Evolutionary conservation across 352 stramenopile species (phyloP), one percentile per base, ranked within the genome.

Genomic region (Nothophytophthora sp.): DNA sequence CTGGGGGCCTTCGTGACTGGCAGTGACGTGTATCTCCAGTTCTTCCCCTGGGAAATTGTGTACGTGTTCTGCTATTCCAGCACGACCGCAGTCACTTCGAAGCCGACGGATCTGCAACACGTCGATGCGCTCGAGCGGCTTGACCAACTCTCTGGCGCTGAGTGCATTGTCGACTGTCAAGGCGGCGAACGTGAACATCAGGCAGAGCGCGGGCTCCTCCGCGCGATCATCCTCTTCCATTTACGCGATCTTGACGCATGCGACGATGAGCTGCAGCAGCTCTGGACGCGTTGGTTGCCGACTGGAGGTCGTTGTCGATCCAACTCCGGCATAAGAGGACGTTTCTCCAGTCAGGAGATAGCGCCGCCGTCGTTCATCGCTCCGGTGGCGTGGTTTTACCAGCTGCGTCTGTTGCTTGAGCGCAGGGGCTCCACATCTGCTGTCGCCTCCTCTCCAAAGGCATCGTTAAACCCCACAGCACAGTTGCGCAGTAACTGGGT

Each of bases 1-100:
- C 16, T 81, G 23, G 25, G 24, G 8, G 35, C 23, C 18, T 73
- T 60, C 36, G 10, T 81, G 24, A 45, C 50, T 18, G 30, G 50
- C 18, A 44, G 30, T 27, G 70, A 78, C 36, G 54, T 55, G 33
- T 68, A 66, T 12, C 22, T 81, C 20, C 29, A 48, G 22, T 27
- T 78, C 15, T 34, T 81, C 16, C 70, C 70, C 0, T 65, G 47
- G 48, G 70, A 81, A 48, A 40, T 78, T 4, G 28, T 81, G 22
- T 78, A 78, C 32, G 45, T 81, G 3, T 61, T 71, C 36, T 71
- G 55, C 30, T 53, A 65, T 40, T 55, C 50, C 16, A 74, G 48
- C 23, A n/a, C n/a, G n/a, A 44, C 25, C 2, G 34, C 37, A 20
- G 39, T 41, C 13, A 27, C 23, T 12, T 3, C n/a, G 24, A 42